Evolutionary conservation across 1,284 basidiomycete species (phyloP).

Genomic region (Sporisorium scitamineum): DNA sequence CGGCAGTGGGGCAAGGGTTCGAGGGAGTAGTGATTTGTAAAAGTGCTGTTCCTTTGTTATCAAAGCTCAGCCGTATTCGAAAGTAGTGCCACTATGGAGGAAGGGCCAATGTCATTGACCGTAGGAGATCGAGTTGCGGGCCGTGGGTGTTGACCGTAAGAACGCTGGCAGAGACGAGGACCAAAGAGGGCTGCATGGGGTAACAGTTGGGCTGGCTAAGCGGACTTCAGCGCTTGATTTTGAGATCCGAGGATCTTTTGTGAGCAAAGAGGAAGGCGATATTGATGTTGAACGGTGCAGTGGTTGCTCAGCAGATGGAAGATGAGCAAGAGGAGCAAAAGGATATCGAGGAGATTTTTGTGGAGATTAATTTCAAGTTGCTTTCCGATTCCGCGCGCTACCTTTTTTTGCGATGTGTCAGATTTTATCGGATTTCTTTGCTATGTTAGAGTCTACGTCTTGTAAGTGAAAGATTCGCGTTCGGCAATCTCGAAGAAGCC

Average conservation of each 20-base stretch:
- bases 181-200: constrained; percentile 33
- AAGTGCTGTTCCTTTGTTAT: no score
- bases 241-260: constrained; percentile 10
- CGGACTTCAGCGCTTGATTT: constrained; percentile 22
- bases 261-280: neutral
- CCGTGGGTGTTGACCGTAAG: constrained; percentile 26
- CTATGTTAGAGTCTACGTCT: neutral
- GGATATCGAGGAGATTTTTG: neutral
- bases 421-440: neutral
- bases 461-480: neutral
- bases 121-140: constrained; percentile 24
- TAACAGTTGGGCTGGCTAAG: constrained; percentile 15
- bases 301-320: neutral
- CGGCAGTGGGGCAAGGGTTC: neutral
- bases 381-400: neutral
- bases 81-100: constrained; percentile 28
- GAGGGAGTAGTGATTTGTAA: neutral
- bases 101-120: constrained; percentile 42
- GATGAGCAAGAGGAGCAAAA: neutral
- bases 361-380: constrained; percentile 5
- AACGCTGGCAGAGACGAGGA: constrained; percentile 14
- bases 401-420: neutral
- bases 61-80: constrained; percentile 20
- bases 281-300: neutral
- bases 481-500: constrained; percentile 12